phyloP scores from a whole-genome alignment of 768 basidiomycete species.

The Gloeopeniophorella convolvens region DNA sequence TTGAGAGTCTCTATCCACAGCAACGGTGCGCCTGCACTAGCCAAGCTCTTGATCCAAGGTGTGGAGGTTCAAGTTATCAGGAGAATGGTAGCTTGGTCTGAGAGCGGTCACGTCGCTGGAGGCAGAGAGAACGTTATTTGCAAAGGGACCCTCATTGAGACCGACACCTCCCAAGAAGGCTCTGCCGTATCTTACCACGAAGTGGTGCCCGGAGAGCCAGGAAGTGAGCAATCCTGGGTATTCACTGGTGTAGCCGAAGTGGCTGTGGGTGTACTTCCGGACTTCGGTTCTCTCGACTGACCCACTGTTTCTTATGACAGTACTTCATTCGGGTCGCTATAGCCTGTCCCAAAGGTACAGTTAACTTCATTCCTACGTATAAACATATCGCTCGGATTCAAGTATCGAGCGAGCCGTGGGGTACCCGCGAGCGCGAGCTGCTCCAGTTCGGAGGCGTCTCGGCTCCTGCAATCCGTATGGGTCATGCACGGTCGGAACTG shows the following conservation, averaged over 20 bases:
- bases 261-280: constrained; percentile 22
- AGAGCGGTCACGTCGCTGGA: constrained; percentile 22
- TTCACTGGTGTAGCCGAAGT: constrained; percentile 29
- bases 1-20: constrained; percentile 34
- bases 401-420: constrained; percentile 37
- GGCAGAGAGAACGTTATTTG: constrained; percentile 26
- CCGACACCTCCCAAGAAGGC: constrained; percentile 33
- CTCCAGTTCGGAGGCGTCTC: constrained; percentile 33
- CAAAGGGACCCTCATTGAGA: constrained; percentile 21
- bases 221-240: constrained; percentile 34
- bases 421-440: constrained; percentile 33
- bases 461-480: constrained; percentile 36
- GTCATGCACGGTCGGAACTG: constrained; percentile 11
- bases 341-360: constrained; percentile 26
- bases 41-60: constrained; percentile 30
- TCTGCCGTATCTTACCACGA: constrained; percentile 29
- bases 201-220: constrained; percentile 33
- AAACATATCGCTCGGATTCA: constrained; percentile 32
- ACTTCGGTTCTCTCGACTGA: neutral
- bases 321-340: constrained; percentile 34
- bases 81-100: constrained; percentile 29
- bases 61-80: constrained; percentile 34
- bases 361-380: constrained; percentile 32
- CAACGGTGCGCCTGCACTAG: constrained; percentile 32
- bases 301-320: constrained; percentile 23